A percentile compares a stretch with the other conserved stretches of the same genome.
Conservation (phyloP, 2,329 filamentous ascomycete species). For the Fusarium sp. region DNA sequence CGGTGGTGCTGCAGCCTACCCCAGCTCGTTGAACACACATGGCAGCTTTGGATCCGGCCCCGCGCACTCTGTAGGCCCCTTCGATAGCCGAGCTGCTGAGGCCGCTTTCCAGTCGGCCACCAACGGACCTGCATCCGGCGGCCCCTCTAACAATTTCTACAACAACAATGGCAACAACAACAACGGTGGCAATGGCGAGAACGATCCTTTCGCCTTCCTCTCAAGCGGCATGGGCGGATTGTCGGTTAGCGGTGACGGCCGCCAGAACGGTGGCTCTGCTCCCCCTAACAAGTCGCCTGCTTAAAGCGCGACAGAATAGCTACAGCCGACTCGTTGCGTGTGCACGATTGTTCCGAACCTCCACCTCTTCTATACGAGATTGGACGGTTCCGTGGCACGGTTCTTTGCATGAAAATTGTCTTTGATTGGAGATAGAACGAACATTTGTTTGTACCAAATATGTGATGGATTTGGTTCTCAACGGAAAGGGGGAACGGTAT, state of each 20-base stretch:
- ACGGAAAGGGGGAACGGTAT: slow-evolving; percentile 53
- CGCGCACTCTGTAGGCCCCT: slow-evolving; percentile 84
- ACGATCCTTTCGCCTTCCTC: slow-evolving; percentile 84
- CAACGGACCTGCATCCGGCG: slow-evolving; percentile 82
- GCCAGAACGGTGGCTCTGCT: slow-evolving; percentile 71
- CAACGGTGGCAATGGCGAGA: slow-evolving; percentile 71
- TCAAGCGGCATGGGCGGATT: slow-evolving; percentile 79
- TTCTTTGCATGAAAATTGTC: slow-evolving; percentile 49
- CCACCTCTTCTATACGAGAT: slow-evolving; percentile 35
- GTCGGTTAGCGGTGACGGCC: slow-evolving; percentile 75
- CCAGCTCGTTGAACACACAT: slow-evolving; percentile 82
- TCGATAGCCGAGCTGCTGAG: slow-evolving; percentile 93
- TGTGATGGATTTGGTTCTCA: slow-evolving; percentile 58
- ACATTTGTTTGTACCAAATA: slow-evolving; percentile 59
- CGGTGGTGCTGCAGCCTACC: slow-evolving; percentile 76
- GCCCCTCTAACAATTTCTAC: slow-evolving; percentile 69
- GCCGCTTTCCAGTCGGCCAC: slow-evolving; percentile 92
- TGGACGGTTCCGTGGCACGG: slow-evolving; percentile 45
- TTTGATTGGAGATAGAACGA: slow-evolving; percentile 60
- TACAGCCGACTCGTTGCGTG: slow-evolving; percentile 46
- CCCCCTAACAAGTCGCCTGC: slow-evolving; percentile 71
- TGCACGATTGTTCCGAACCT: slow-evolving; percentile 48
- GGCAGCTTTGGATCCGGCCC: slow-evolving; percentile 76
- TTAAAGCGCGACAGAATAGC: slow-evolving; percentile 53
- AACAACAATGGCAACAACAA: slow-evolving; percentile 75